These are phyloP conservation scores for Cryptococcus hybrid DNA, from an alignment of 1,284 basidiomycete genomes.

Conservation along the genomic window DNA sequence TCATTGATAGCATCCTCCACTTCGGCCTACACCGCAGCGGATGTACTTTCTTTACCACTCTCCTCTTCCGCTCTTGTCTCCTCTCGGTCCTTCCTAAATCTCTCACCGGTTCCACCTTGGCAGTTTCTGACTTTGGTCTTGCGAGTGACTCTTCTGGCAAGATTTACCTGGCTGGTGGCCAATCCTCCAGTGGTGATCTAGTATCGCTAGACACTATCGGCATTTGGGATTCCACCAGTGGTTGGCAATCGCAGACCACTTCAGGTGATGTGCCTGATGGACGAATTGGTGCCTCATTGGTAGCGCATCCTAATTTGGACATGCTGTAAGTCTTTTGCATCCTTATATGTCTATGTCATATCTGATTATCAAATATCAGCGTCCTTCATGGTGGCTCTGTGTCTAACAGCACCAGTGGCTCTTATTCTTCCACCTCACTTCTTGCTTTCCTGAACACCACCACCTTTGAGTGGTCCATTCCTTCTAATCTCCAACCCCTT, in stretches of 20 bases:
- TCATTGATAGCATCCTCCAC: slow-evolving; percentile 18
- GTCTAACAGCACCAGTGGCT: slow-evolving; percentile 13
- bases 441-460: slow-evolving; percentile 47
- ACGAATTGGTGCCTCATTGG: slow-evolving; percentile 44
- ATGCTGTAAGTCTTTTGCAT: slow-evolving; percentile 24
- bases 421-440: slow-evolving; percentile 25
- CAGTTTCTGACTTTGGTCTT: slow-evolving; percentile 47
- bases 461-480: slow-evolving; percentile 43
- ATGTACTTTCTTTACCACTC: slow-evolving; percentile 37
- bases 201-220: slow-evolving; percentile 37
- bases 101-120: slow-evolving; percentile 36
- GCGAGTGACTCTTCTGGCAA: slow-evolving; percentile 27
- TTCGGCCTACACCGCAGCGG: slow-evolving; percentile 36
- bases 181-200: slow-evolving; percentile 34
- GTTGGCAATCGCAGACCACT: slow-evolving; percentile 38
- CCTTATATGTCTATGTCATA: neutral
- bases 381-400: slow-evolving; percentile 44
- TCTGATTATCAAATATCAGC: slow-evolving; percentile 12
- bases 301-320: slow-evolving; percentile 44
- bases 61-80: slow-evolving; percentile 22
- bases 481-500: slow-evolving; percentile 42
- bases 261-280: slow-evolving; percentile 41
- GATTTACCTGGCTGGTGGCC: slow-evolving; percentile 44
- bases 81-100: slow-evolving; percentile 24
- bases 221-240: slow-evolving; percentile 32